A percentile compares a stretch with the other conserved stretches of the same genome.
These are phyloP conservation scores for Ricinus communis DNA, from an alignment of 345 rosid species.

Conservation along the genomic window DNA sequence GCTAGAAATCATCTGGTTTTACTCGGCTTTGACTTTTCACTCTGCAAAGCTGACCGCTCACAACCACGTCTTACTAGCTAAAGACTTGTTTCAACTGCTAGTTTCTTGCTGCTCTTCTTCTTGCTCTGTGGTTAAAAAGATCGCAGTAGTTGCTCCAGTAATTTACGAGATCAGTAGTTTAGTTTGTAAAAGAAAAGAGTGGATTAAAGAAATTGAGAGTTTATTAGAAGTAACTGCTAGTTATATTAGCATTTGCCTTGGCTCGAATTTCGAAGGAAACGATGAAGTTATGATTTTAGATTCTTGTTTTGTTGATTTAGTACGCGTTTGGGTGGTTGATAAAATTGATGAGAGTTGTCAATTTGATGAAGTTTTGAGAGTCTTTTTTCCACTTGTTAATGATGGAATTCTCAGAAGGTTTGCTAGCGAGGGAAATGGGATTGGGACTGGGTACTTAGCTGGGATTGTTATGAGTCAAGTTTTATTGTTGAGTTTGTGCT, in stretches of 20 bases:
- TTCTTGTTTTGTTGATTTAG: constrained; percentile 49
- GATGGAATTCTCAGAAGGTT: constrained; percentile 36
- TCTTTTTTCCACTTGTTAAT: constrained; percentile 53
- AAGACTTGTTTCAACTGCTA: constrained; percentile 58
- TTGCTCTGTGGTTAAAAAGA: constrained; percentile 38
- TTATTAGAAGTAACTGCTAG: constrained; percentile 53
- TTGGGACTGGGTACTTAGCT: constrained; percentile 55
- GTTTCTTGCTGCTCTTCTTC: constrained; percentile 52
- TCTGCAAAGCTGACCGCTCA: constrained; percentile 30
- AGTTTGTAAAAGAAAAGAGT: constrained; percentile 11
- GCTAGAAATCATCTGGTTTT: constrained; percentile 70
- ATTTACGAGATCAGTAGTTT: constrained; percentile 46
- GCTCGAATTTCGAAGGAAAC: constrained; percentile 21
- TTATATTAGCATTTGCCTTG: constrained; percentile 47
- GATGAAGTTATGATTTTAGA: constrained; percentile 36
- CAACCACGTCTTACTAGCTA: constrained; percentile 27
- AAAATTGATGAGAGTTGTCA: constrained; percentile 32
- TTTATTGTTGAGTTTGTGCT: constrained; percentile 52
- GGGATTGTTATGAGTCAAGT: constrained; percentile 70
- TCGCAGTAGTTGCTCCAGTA: constrained; percentile 63
- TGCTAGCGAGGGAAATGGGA: constrained; percentile 36
- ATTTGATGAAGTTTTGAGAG: constrained; percentile 39
- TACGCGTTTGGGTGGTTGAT: constrained; percentile 59
- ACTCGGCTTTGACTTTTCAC: constrained; percentile 55
- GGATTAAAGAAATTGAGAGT: constrained; percentile 41